Evolutionary conservation across 108 stramenopile species (phyloP).

Genomic region (Chaetoceros tenuissimus): DNA sequence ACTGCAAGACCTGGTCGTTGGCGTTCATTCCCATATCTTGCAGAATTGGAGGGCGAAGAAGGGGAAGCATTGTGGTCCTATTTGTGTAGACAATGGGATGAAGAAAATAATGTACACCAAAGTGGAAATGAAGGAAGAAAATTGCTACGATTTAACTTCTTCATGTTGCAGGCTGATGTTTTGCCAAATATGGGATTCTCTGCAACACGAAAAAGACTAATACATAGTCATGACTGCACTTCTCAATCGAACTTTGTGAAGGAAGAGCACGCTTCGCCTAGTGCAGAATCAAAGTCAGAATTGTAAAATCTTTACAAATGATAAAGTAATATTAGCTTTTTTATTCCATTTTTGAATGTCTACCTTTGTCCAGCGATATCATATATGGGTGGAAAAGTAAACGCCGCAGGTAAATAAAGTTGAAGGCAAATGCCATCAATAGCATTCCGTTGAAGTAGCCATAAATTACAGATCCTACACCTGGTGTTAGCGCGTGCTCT

Average conservation of each 20-base stretch:
- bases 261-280: too few species aligned
- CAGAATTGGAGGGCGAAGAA: conserved; percentile 65
- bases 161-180: conserved; percentile 83
- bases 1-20: conserved; percentile 75
- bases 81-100: conserved; percentile 77
- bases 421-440: conserved; percentile 40
- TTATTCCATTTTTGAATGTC: too few species aligned
- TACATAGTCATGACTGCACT: conserved; percentile 62
- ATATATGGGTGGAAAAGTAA: conserved; percentile 54
- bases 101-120: conserved; percentile 31
- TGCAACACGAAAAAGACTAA: conserved; percentile 67
- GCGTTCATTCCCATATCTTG: conserved; percentile 78
- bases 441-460: conserved; percentile 40
- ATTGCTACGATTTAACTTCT: conserved; percentile 66
- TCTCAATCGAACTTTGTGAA: conserved; percentile 14
- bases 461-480: conserved; percentile 33
- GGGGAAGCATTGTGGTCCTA: conserved; percentile 70
- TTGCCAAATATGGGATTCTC: conserved; percentile 80
- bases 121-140: conserved; percentile 29
- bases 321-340: too few species aligned
- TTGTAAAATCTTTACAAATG: too few species aligned
- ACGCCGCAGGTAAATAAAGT: conserved; percentile 44
- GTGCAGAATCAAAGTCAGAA: too few species aligned
- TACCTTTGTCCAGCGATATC: too few species aligned
- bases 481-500: conserved; percentile 60